Percentiles rank a stretch among this genome's conserved stretches.
These are phyloP conservation scores for Lignosus rhinocerotis DNA, from an alignment of 1,284 basidiomycete genomes.

Conservation along the genomic window DNA sequence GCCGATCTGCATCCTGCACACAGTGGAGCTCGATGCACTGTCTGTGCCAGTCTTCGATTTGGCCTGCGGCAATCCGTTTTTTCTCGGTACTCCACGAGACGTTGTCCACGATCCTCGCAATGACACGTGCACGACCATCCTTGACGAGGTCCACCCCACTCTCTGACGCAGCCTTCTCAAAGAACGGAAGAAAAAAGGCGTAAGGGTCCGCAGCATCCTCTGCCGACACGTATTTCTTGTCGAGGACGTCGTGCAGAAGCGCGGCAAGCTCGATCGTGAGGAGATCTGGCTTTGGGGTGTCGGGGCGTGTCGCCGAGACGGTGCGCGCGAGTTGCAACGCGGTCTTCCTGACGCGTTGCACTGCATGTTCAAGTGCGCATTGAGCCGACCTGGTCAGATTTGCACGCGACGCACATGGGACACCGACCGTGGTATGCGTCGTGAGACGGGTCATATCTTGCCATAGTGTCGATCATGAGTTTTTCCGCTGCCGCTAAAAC, in stretches of 20 bases:
- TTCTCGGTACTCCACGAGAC: constrained; percentile 90
- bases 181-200: constrained; percentile 69
- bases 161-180: constrained; percentile 43
- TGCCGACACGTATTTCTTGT: constrained; percentile 79
- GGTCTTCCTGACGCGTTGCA: constrained; percentile 79
- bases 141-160: constrained; percentile 54
- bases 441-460: constrained; percentile 86
- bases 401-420: not conserved
- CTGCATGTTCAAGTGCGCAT: constrained; percentile 46
- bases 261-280: constrained; percentile 82
- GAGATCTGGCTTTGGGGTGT: constrained; percentile 53
- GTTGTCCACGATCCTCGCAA: constrained; percentile 72
- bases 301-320: constrained; percentile 31
- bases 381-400: not conserved
- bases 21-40: constrained; percentile 83
- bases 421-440: constrained; percentile 82
- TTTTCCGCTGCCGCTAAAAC: constrained; percentile 63
- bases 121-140: constrained; percentile 57
- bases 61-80: constrained; percentile 53
- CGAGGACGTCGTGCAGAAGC: constrained; percentile 86
- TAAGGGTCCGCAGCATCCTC: constrained; percentile 60
- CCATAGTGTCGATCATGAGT: constrained; percentile 78
- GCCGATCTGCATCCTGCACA: constrained; percentile 89
- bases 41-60: constrained; percentile 73
- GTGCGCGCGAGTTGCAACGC: constrained; percentile 68